phyloP scores from a whole-genome alignment of 2,329 filamentous ascomycete genomes.

The Calcarisporium arbuscula region DNA sequence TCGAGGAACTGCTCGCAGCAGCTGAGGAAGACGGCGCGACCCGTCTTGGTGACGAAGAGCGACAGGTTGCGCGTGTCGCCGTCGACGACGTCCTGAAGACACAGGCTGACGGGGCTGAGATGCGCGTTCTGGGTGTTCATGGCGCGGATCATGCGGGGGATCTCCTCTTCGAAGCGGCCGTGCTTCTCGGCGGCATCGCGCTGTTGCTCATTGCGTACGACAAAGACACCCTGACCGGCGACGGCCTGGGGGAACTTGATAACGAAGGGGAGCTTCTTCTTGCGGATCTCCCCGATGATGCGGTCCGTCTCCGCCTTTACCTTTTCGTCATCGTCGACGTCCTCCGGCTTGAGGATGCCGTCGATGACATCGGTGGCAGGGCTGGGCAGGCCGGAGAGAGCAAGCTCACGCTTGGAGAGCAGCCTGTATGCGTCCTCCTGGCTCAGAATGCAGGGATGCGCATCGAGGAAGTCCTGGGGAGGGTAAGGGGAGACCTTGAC shows the following conservation, averaged over 20 bases:
- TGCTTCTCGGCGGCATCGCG: too few species aligned
- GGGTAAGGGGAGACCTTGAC: background rate
- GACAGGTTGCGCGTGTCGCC: constrained; percentile 2
- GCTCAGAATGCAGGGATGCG: constrained; percentile 5
- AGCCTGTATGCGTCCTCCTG: constrained; percentile 5
- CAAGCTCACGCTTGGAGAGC: constrained; percentile 5
- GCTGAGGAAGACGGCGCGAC: constrained; percentile 1
- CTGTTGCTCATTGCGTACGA: too few species aligned
- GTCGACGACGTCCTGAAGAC: constrained; percentile 5
- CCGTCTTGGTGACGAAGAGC: constrained; percentile 4
- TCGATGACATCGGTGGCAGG: constrained; percentile 2
- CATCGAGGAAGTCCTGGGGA: constrained; percentile 1
- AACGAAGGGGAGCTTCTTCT: constrained; percentile 1
- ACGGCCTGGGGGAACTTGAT: constrained; percentile 4
- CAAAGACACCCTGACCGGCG: background rate
- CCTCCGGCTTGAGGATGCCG: background rate
- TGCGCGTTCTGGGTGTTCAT: constrained; percentile 2
- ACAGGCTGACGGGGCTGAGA: constrained; percentile 3
- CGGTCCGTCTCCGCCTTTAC: background rate
- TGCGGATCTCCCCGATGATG: background rate
- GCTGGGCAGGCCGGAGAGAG: background rate
- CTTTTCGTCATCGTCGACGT: background rate
- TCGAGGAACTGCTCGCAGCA: constrained; percentile 5
- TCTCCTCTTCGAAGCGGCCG: too few species aligned
- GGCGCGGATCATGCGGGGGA: too few species aligned